Percentiles rank a stretch among this genome's conserved stretches.
Conservation (phyloP, 805 yeast genomes). For the Saccharomycopsis sp. region DNA sequence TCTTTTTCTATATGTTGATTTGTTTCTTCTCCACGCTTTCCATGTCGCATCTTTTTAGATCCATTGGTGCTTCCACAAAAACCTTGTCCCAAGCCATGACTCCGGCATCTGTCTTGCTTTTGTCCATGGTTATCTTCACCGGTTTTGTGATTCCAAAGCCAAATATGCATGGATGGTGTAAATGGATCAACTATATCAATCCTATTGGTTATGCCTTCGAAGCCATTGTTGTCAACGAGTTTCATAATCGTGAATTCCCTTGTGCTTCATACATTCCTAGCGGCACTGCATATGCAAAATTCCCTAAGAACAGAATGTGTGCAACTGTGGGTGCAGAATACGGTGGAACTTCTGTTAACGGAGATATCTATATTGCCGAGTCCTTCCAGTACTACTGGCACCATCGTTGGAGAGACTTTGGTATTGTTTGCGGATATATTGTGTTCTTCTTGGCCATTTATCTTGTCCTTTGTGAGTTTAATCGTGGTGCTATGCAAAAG, state of each 20-base stretch:
- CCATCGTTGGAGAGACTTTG: conserved; percentile 60
- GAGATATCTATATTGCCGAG: conserved; percentile 40
- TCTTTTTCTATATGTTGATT: conserved; percentile 46
- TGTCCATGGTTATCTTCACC: conserved; percentile 37
- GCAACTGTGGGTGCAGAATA: conserved; percentile 48
- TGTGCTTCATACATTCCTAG: conserved; percentile 38
- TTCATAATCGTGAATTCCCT: conserved; percentile 32
- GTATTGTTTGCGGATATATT: conserved; percentile 52
- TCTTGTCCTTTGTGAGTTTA: conserved; percentile 47
- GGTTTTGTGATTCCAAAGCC: conserved; percentile 43
- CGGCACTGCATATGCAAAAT: conserved; percentile 33
- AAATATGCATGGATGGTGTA: conserved; percentile 43
- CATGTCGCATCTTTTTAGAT: conserved; percentile 50
- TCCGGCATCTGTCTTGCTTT: conserved; percentile 36
- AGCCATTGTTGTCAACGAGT: conserved; percentile 41
- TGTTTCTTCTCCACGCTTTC: conserved; percentile 38
- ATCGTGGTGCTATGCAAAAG: conserved; percentile 57
- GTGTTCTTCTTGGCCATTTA: conserved; percentile 50
- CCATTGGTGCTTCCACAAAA: conserved; percentile 33
- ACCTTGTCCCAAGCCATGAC: conserved; percentile 38
- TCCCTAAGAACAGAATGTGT: conserved; percentile 33
- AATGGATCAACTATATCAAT: conserved; percentile 43
- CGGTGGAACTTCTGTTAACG: conserved; percentile 45
- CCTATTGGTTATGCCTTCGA: conserved; percentile 43
- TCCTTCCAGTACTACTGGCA: conserved; percentile 39